A percentile compares a stretch with the other conserved stretches of the same genome.
Evolutionary conservation across 75 land plant genomes (phyloP).

Genomic region (Sequoia sempervirens): DNA sequence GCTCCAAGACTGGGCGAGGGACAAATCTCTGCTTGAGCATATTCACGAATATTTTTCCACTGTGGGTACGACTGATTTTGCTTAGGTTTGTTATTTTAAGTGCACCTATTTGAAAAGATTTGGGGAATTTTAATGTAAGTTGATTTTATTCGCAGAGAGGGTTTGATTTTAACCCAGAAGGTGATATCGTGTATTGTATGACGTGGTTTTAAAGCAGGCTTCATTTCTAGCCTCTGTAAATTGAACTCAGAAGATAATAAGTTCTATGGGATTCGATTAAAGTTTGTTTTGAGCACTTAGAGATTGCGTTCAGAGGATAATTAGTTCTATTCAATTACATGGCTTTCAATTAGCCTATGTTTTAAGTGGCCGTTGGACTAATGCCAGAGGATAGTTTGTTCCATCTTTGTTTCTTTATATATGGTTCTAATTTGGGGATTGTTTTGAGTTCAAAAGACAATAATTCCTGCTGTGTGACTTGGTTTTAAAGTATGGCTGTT

Average conservation of each 20-base stretch:
- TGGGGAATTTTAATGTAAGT: neutral
- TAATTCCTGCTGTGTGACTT: neutral
- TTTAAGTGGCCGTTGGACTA: neutral
- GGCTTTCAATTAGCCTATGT: neutral
- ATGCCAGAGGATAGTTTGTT: neutral
- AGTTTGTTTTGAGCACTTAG: neutral
- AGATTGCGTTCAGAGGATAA: neutral
- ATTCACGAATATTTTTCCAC: conserved; percentile 89
- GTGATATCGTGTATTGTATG: neutral
- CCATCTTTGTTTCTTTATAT: neutral
- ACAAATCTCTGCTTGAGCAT: conserved; percentile 61
- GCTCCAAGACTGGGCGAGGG: conserved; percentile 69
- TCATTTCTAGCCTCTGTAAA: neutral
- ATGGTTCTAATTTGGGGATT: neutral
- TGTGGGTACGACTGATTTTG: conserved; percentile 11
- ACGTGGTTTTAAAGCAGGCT: neutral
- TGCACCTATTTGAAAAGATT: neutral
- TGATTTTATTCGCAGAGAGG: neutral
- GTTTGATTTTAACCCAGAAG: neutral
- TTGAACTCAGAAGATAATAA: neutral
- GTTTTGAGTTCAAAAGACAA: neutral
- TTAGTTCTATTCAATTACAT: neutral
- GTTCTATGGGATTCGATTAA: neutral
- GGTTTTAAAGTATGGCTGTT: too few species aligned
- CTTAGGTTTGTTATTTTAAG: neutral